Percentiles rank a stretch among this genome's conserved stretches.
Conservation (phyloP, 331 rosid genomes). For the Erythrophleum ivorense region DNA sequence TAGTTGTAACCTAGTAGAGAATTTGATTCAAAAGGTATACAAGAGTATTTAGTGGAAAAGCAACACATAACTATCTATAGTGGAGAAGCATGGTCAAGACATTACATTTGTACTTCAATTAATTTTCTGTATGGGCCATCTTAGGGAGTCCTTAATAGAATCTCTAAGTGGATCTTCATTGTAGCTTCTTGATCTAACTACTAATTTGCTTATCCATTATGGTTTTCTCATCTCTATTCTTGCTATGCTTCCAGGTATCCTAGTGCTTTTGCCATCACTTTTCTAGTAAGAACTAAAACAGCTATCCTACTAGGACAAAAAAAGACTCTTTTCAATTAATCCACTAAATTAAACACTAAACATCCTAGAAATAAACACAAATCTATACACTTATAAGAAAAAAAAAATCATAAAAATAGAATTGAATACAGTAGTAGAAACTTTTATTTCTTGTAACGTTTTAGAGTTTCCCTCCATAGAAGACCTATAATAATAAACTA, state of each 20-base stretch:
- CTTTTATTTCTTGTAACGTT: not conserved
- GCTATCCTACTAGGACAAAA: not conserved
- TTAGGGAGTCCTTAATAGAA: too few relatives aligned
- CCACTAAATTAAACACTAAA: not conserved
- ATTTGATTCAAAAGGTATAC: not conserved
- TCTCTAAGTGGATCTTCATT: too few relatives aligned
- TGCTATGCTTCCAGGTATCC: not conserved
- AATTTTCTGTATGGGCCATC: too few relatives aligned
- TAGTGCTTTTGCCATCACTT: not conserved
- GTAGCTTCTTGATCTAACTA: too few relatives aligned
- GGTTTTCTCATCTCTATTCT: not conserved
- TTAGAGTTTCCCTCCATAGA: not conserved
- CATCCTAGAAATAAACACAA: not conserved
- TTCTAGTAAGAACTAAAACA: too few relatives aligned
- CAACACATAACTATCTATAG: not conserved
- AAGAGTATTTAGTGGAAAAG: not conserved
- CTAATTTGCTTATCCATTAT: not conserved
- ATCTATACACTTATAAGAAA: not conserved
- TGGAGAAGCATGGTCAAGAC: not conserved
- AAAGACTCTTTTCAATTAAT: not conserved
- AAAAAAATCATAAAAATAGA: not conserved
- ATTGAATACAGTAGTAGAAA: not conserved
- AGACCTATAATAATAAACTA: not conserved
- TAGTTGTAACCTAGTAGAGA: not conserved
- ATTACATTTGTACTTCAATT: not conserved